Base-by-base conservation (phyloP, 1,284 basidiomycete species). In the Earliella scabrosa region DNA sequence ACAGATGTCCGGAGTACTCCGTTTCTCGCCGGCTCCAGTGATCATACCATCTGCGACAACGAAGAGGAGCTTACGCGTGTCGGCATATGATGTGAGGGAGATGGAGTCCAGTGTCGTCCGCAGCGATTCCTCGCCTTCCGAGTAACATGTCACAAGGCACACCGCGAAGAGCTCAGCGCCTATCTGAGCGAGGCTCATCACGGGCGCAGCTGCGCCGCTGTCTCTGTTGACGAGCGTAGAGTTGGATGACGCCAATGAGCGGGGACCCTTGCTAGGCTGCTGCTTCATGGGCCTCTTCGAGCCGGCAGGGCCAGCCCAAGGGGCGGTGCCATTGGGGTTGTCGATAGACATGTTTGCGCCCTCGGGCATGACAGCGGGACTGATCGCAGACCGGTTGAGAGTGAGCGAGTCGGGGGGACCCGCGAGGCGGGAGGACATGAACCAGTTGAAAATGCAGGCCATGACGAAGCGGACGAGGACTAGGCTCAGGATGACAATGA, bases 21-120 rank as follows among this genome's bases (percentile, higher is more conserved):
- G 82, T 73, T 95, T 93, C 78, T 99, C 97, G 50, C 97, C 97
- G 3, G 89, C 89, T 46, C 97, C 97, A 0, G 97, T 99, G 63
- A 99, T 95, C 94, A 99, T 98, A 5, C 97, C 97, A 73, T 99
- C 97, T 34, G 96, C 97, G 8, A 99, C 90, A 54, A 99, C 81
- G 71, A 98, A 97, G 38, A 99, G 75, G 20, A 99, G 80, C 73
- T 99, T 99, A 53, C 96, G 82, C 35, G 84, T 79, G 73, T 98
- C 96, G 8, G 94, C 93, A 73, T 98, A 99, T 4, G 85, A 89
- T 0, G 96, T 98, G 39, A 77, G 77, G 0, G 95, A 93, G 55
- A 99, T 95, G 6, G 94, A 93, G 71, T 98, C 95, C 54, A 98
- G 82, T 0, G 97, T 99, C 2, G 89, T 92, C 46, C 92, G 82